Evolutionary conservation across 2,329 filamentous ascomycete species (phyloP).

Genomic region (Fusarium buxicola): DNA sequence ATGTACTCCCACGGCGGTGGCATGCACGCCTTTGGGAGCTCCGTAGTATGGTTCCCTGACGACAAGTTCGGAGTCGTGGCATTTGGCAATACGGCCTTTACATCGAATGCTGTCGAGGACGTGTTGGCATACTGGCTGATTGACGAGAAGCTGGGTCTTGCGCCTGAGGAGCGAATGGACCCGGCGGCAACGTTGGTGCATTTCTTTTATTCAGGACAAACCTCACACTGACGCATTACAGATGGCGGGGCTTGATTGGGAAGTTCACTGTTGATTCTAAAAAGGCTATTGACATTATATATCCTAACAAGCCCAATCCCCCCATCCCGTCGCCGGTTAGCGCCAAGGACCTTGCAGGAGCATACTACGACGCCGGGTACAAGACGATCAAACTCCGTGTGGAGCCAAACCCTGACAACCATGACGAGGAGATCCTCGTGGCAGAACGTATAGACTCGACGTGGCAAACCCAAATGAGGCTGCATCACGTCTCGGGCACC

Average conservation of each 20-base stretch:
- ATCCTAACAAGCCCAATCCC: constrained; percentile 52
- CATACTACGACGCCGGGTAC: constrained; percentile 59
- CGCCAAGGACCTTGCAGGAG: constrained; percentile 52
- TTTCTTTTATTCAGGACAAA: background rate
- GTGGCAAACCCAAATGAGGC: constrained; percentile 36
- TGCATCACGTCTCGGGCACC: constrained; percentile 46
- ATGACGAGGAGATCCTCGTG: constrained; percentile 36
- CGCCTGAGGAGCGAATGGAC: constrained; percentile 34
- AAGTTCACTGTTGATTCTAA: constrained; percentile 37
- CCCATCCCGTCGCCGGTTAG: constrained; percentile 51
- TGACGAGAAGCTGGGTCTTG: constrained; percentile 46
- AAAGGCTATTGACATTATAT: constrained; percentile 51
- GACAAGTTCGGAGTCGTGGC: constrained; percentile 49
- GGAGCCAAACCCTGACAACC: constrained; percentile 21
- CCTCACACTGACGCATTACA: constrained; percentile 9
- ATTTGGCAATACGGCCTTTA: constrained; percentile 56
- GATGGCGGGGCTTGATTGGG: constrained; percentile 14
- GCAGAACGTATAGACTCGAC: constrained; percentile 40
- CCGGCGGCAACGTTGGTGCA: constrained; percentile 36
- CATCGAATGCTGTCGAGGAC: constrained; percentile 49
- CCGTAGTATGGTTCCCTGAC: constrained; percentile 51
- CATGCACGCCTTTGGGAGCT: constrained; percentile 43
- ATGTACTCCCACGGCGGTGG: constrained; percentile 49
- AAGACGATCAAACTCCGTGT: constrained; percentile 39
- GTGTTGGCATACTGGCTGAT: constrained; percentile 46